Percentiles rank a stretch among this genome's conserved stretches.
Evolutionary conservation across 78 protist genomes (phyloP).

Genomic region (Protostelium mycophagum): DNA sequence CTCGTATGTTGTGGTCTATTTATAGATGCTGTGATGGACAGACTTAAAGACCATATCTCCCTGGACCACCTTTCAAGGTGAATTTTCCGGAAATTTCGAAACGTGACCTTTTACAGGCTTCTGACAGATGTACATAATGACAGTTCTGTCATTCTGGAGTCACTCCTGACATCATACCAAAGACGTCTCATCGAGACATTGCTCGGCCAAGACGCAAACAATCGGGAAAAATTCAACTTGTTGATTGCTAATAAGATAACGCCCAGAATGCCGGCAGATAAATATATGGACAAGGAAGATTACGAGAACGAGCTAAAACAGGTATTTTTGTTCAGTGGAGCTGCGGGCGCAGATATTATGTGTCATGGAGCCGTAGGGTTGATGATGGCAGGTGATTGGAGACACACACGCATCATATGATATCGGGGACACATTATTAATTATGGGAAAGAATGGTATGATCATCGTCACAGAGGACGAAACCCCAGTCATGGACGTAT

Average conservation of each 20-base stretch:
- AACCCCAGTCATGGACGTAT: background rate
- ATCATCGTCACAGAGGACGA: slow-evolving; percentile 17
- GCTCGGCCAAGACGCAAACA: slow-evolving; percentile 3
- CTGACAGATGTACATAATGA: slow-evolving; percentile 29
- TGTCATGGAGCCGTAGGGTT: background rate
- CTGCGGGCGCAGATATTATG: too few relatives aligned
- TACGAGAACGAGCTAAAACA: slow-evolving; percentile 37
- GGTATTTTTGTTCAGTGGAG: background rate
- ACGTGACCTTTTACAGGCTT: background rate
- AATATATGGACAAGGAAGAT: slow-evolving; percentile 22
- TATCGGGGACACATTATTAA: slow-evolving; percentile 7
- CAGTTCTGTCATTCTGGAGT: slow-evolving; percentile 6
- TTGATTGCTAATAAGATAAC: slow-evolving; percentile 6
- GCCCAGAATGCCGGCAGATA: background rate
- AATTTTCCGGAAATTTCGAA: background rate
- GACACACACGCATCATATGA: slow-evolving; percentile 6
- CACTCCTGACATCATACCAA: slow-evolving; percentile 22
- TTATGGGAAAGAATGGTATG: slow-evolving; percentile 15
- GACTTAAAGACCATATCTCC: slow-evolving; percentile 15
- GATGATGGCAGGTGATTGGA: slow-evolving; percentile 29
- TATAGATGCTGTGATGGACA: slow-evolving; percentile 19
- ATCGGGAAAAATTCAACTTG: slow-evolving; percentile 17
- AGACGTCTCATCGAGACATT: slow-evolving; percentile 9
- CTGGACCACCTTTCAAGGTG: slow-evolving; percentile 14
- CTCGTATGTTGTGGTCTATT: slow-evolving; percentile 2